Evolutionary conservation across 2,329 filamentous ascomycete genomes (phyloP), one percentile per base, ranked within the genome.

Genomic region (Fusarium transvaalense): DNA sequence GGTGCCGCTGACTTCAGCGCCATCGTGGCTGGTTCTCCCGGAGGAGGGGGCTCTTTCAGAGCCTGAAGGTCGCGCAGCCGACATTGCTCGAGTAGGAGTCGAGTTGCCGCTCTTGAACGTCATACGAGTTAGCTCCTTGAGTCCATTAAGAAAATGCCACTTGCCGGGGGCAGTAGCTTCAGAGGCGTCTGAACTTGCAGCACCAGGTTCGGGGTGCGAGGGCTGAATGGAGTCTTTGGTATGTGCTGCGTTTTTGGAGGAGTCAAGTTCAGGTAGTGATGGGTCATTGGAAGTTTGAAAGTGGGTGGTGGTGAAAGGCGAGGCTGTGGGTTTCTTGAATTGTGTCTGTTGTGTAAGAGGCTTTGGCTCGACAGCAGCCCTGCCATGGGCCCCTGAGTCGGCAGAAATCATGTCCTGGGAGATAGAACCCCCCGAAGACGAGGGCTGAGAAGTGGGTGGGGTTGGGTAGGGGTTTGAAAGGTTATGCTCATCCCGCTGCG

Each of bases 41-140:
- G 71, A 71, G 35, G 76, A 77, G 27, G 80, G 82, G 47, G 78
- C 75, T 68, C 76, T 75, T 56, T 85, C 85, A 27, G 81, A 81
- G 51, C 82, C 82, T 37, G 85, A 83, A 14, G 85, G 84, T 41
- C 85, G 85, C 60, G 86, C 84, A 52, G 86, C 82, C 58, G 93
- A 97, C 76, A 95, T 88, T 63, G 94, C 92, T 82, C 95, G 91
- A 69, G 93, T 95, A 57, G 95, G 97, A 72, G 95, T 94, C 64
- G 94, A 90, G 73, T 93, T 92, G 74, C 93, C 96, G 84, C 93
- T 97, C 94, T 97, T 97, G 85, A 89, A 84, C 81, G 89, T 74
- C 76, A 76, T 88, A 86, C 89, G 86, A 88, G 94, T 97, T 93
- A 97, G 94, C 92, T 91, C 91, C 85, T 88, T 92, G 80, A 91